Evolutionary conservation across 1,284 basidiomycete genomes (phyloP), one percentile per base, ranked within the genome.

Genomic region (Xanthoconium separans): DNA sequence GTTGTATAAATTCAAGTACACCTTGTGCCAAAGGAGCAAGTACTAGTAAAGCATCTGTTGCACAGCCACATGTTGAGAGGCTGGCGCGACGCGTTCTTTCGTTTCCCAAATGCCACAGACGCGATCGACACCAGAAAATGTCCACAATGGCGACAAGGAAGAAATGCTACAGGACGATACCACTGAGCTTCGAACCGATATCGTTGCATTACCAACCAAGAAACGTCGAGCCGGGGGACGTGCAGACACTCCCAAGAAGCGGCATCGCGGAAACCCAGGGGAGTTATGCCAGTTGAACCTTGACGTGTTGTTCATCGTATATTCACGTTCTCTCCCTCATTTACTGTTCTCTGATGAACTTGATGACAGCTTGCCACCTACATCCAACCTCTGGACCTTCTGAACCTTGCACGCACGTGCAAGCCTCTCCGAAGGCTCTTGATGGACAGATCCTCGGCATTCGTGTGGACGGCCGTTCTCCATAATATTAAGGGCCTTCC

Each of bases 121-220:
- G 27, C 27, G 27, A 27, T 27, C 7, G 27, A 27, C 3, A 6
- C 8, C 33, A 6, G 81, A 79, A 9, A 2, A 58, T 80, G 12
- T 36, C 34, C 34, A 36, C 34, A 36, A 13, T 5, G 33, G 33
- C 1, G 16, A 34, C 33, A 22, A 22, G 22, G 22, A 22, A 22
- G 33, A 34, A 34, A 15, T 15, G 11, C 13, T 2, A 34, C 15
- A 36, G 16, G 16, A 36, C 34, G 15, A 34, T 34, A 3, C 15
- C 7, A 5, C 16, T 13, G 34, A 36, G 34, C 34, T 8, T 36
- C 34, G 6, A n/a, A 36, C 16, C 1, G 5, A 36, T 9, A n/a
- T 36, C 8, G 34, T 36, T 36, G 34, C 15, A 36, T 13, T 16
- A n/a, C 16, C 7, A n/a, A 9, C 7, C 6, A 33, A 33, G 33